Evolutionary conservation across 2,329 filamentous ascomycete genomes (phyloP).

Genomic region (Colletotrichum lupini): DNA sequence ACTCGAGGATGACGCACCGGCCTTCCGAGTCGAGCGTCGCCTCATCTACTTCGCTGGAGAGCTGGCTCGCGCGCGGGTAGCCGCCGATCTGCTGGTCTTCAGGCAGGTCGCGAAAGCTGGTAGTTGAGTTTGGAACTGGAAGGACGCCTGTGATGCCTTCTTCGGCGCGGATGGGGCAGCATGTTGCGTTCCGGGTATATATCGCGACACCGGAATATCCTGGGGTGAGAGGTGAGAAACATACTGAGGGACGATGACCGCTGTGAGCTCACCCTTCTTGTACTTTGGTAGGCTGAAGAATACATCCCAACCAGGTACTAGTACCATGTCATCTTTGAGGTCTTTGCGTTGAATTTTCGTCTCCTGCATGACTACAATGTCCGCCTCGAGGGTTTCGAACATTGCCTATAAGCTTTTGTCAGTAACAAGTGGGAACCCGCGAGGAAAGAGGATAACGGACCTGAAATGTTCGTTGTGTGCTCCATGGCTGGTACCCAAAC

Average conservation of each 20-base stretch:
- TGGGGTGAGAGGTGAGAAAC: conserved; percentile 47
- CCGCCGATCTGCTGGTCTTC: conserved; percentile 84
- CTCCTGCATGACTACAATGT: conserved; percentile 96
- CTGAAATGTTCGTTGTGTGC: conserved; percentile 75
- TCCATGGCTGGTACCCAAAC: conserved; percentile 87
- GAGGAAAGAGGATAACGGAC: conserved; percentile 49
- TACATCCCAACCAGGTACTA: conserved; percentile 95
- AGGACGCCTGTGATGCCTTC: conserved; percentile 92
- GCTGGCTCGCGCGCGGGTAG: conserved; percentile 79
- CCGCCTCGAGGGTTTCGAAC: conserved; percentile 93
- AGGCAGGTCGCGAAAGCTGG: conserved; percentile 80
- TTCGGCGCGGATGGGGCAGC: conserved; percentile 88
- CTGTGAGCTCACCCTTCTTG: conserved; percentile 78
- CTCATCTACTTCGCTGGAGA: conserved; percentile 74
- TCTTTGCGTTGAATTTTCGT: conserved; percentile 96
- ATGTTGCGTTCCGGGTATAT: conserved; percentile 89
- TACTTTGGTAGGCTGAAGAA: conserved; percentile 93
- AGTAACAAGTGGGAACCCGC: background rate
- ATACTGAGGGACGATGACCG: background rate
- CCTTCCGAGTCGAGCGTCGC: conserved; percentile 87
- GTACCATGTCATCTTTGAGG: conserved; percentile 92
- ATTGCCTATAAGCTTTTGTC: conserved; percentile 69
- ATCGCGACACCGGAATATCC: conserved; percentile 97
- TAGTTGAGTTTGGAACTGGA: conserved; percentile 76
- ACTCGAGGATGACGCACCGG: conserved; percentile 90